A percentile compares a stretch with the other conserved stretches of the same genome.
phyloP scores from a whole-genome alignment of 306 rosid species.

The Corylus heterophylla region DNA sequence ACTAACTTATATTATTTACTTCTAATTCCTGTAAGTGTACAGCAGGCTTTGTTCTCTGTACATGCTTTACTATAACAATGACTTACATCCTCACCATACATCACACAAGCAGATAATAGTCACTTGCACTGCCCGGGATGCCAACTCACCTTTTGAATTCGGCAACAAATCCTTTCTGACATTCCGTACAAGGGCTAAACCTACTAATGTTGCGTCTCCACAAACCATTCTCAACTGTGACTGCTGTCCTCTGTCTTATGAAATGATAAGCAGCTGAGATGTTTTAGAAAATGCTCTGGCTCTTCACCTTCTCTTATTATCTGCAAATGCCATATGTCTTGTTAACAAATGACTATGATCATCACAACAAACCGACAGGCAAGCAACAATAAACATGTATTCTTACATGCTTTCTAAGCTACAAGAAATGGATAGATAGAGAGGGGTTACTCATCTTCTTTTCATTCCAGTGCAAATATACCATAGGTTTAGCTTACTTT shows the following conservation, averaged over 20 bases:
- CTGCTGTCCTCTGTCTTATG: conserved; percentile 1
- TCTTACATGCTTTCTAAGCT: neutral
- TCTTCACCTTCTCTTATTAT: conserved; percentile 50
- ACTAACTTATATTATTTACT: conserved; percentile 16
- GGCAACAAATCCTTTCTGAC: conserved; percentile 10
- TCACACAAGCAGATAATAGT: conserved; percentile 43
- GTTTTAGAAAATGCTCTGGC: conserved; percentile 44
- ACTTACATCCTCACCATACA: conserved; percentile 20
- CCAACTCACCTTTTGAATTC: conserved; percentile 23
- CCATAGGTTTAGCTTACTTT: neutral
- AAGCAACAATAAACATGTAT: neutral
- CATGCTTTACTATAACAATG: conserved; percentile 22
- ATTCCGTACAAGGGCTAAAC: conserved; percentile 11
- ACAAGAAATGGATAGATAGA: neutral
- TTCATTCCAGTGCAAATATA: neutral
- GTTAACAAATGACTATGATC: conserved; percentile 3
- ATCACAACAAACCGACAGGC: neutral
- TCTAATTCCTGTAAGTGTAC: conserved; percentile 6
- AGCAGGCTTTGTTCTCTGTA: conserved; percentile 28
- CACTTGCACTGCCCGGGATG: conserved; percentile 42
- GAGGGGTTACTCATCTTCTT: neutral
- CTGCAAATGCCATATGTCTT: conserved; percentile 24
- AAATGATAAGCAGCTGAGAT: conserved; percentile 21
- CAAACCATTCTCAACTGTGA: conserved; percentile 1
- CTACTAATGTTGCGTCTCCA: neutral